Conservation (phyloP, 768 basidiomycete species). For the Chalciporus chontae region DNA sequence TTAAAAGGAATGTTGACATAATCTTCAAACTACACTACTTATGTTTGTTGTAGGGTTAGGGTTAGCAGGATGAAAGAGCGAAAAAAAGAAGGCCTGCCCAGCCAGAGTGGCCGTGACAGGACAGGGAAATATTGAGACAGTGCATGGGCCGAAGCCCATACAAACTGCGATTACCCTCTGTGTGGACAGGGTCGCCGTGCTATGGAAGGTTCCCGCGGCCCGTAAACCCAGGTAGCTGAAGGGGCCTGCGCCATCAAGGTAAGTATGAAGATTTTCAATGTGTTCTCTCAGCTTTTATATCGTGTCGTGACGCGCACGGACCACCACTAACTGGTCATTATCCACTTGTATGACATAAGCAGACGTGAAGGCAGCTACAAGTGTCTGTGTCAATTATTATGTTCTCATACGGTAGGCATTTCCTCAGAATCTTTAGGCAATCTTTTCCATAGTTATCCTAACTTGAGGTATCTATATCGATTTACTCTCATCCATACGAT, state of each 20-base stretch:
- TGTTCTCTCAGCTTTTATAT: no score
- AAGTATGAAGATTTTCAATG: conserved; percentile 52
- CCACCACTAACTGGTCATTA: no score
- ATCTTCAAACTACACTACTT: no score
- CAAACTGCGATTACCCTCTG: conserved; percentile 44
- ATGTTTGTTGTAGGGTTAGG: conserved; percentile 26
- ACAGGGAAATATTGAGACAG: conserved; percentile 79
- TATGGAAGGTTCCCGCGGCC: conserved; percentile 51
- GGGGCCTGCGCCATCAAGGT: conserved; percentile 57
- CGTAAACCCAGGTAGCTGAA: conserved; percentile 51
- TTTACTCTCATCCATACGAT: no score
- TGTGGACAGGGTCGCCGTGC: conserved; percentile 53
- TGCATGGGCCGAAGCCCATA: conserved; percentile 70
- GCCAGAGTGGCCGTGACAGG: conserved; percentile 54
- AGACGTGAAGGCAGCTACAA: no score
- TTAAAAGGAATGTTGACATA: no score
- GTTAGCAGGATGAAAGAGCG: conserved; percentile 9
- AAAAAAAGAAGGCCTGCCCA: conserved; percentile 42
- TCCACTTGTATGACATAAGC: no score
- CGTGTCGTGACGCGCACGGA: conserved; percentile 18
- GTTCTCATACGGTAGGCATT: no score
- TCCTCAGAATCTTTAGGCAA: no score
- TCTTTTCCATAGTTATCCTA: no score
- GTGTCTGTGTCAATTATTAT: no score
- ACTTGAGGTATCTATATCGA: no score